Evolutionary conservation across 129 eudicot genomes (phyloP).

Genomic region (Flaveria ramosissima): DNA sequence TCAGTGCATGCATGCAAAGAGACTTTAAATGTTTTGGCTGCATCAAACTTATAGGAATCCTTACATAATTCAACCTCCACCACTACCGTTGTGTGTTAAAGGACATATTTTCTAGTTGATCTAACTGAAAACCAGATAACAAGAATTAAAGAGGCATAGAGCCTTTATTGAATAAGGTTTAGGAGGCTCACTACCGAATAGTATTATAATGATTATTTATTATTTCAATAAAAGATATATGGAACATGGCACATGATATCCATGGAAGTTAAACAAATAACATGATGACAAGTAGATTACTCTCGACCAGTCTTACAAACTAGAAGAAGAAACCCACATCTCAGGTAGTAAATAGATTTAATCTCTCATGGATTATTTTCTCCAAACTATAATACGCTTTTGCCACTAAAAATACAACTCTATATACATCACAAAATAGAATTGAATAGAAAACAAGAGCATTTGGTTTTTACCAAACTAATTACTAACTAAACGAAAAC

Average conservation of each 20-base stretch:
- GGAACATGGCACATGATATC: not conserved
- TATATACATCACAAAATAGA: not conserved
- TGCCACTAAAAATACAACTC: not conserved
- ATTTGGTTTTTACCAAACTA: not conserved
- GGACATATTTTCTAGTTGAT: not conserved
- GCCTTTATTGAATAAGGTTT: not conserved
- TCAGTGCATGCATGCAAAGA: too few relatives aligned
- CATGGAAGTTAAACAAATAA: not conserved
- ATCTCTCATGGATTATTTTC: not conserved
- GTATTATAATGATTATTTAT: too few relatives aligned
- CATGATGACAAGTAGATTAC: not conserved
- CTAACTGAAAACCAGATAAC: constrained; percentile 23
- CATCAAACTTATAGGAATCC: too few relatives aligned
- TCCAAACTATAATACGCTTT: not conserved
- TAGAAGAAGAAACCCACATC: not conserved
- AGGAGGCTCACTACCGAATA: not conserved
- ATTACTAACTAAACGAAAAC: not conserved
- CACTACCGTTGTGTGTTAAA: not conserved
- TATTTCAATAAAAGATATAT: not conserved
- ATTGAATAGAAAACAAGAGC: not conserved
- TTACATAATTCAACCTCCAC: too few relatives aligned
- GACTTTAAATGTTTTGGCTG: too few relatives aligned
- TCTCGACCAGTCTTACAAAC: not conserved
- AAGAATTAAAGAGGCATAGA: not conserved
- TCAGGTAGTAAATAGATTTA: not conserved